These are phyloP conservation scores for Tolypocladium pustulatum DNA, from an alignment of 2,329 filamentous ascomycete genomes.

Conservation along the genomic window DNA sequence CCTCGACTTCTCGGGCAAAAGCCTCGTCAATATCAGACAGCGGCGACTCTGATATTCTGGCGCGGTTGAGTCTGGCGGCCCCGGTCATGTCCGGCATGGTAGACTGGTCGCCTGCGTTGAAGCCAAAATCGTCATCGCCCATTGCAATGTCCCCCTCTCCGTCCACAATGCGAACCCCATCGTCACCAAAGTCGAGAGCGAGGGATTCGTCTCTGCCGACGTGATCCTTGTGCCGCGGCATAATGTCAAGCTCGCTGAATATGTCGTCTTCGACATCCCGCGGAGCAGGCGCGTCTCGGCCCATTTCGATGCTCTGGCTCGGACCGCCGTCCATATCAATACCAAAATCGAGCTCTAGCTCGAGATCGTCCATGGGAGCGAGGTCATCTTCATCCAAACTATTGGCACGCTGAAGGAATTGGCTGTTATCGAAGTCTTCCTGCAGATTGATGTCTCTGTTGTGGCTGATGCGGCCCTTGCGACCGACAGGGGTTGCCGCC, in stretches of 20 bases:
- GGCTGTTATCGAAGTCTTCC: constrained; percentile 63
- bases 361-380: constrained; percentile 53
- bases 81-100: constrained; percentile 37
- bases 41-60: constrained; percentile 58
- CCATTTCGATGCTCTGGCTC: constrained; percentile 70
- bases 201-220: constrained; percentile 44
- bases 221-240: constrained; percentile 45
- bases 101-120: constrained; percentile 50
- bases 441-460: constrained; percentile 58
- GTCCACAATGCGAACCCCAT: constrained; percentile 48
- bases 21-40: constrained; percentile 60
- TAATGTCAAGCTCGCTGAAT: constrained; percentile 51
- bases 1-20: constrained; percentile 47
- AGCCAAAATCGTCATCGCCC: constrained; percentile 54
- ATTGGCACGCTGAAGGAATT: constrained; percentile 64
- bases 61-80: constrained; percentile 39
- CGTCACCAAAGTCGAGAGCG: constrained; percentile 42
- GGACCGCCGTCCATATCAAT: constrained; percentile 60
- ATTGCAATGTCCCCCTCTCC: constrained; percentile 55
- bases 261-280: constrained; percentile 61
- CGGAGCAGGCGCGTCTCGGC: constrained; percentile 69
- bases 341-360: constrained; percentile 64
- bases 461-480: constrained; percentile 47
- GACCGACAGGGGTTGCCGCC: constrained; percentile 39
- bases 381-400: constrained; percentile 47